Conservation (phyloP, 2,329 filamentous ascomycete genomes). For the Tolypocladium tropicale region DNA sequence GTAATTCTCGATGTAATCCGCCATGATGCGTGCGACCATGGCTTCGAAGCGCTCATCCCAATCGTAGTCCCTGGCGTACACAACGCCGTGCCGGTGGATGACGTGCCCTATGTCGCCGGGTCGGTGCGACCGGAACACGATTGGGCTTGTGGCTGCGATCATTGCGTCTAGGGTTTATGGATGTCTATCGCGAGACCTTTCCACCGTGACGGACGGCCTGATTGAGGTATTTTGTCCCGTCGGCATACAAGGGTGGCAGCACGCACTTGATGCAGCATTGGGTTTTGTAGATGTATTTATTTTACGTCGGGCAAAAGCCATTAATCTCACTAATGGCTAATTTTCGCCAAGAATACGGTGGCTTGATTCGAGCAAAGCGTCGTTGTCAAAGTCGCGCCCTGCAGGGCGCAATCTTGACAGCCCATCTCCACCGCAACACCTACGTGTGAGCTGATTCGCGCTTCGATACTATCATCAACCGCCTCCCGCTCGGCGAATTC, state of each 20-base stretch:
- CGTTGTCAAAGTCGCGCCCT: background rate
- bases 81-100: slow-evolving; percentile 11
- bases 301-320: background rate
- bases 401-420: background rate
- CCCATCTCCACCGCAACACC: background rate
- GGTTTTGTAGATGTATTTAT: background rate
- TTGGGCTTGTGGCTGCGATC: background rate
- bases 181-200: background rate
- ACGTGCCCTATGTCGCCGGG: slow-evolving; percentile 14
- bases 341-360: background rate
- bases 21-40: slow-evolving; percentile 10
- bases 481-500: no score
- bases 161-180: background rate
- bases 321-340: background rate
- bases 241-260: background rate
- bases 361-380: background rate
- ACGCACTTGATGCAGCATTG: background rate
- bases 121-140: slow-evolving; percentile 7
- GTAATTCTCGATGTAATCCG: slow-evolving; percentile 14
- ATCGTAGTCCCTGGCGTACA: slow-evolving; percentile 11
- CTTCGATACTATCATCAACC: background rate
- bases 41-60: slow-evolving; percentile 13
- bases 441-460: background rate
- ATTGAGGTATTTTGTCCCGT: background rate
- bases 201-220: background rate